Percentiles rank a stretch among this genome's conserved stretches.
These are phyloP conservation scores for Linnemannia exigua DNA, from an alignment of 192 early-diverging fungal genomes.

Conservation along the genomic window DNA sequence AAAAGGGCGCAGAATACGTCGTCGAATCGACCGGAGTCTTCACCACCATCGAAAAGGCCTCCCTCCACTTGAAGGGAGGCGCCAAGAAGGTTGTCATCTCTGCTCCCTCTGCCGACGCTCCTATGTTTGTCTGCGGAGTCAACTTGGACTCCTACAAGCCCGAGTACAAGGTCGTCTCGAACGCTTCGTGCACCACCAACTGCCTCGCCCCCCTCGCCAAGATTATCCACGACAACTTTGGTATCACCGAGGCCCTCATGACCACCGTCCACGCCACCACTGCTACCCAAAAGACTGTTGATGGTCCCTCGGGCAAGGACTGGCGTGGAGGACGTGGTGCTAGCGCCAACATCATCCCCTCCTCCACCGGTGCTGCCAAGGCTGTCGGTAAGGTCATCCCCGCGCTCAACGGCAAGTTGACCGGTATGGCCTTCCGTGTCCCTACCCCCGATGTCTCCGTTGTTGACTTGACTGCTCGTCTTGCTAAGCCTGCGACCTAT, in stretches of 20 bases:
- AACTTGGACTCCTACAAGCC: slow-evolving; percentile 96
- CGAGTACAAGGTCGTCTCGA: slow-evolving; percentile 90
- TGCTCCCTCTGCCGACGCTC: slow-evolving; percentile 96
- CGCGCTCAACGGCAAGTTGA: slow-evolving; percentile 93
- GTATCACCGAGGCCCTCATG: slow-evolving; percentile 97
- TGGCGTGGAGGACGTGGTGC: slow-evolving; percentile 98
- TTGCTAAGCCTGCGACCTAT: slow-evolving; percentile 92
- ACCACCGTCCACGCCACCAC: slow-evolving; percentile 98
- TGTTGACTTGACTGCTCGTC: slow-evolving; percentile 95
- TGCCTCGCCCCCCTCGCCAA: slow-evolving; percentile 98
- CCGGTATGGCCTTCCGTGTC: slow-evolving; percentile 99
- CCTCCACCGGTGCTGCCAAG: slow-evolving; percentile 98
- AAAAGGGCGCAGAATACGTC: slow-evolving; percentile 87
- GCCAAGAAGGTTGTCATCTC: slow-evolving; percentile 99
- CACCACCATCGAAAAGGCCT: slow-evolving; percentile 91
- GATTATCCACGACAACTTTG: slow-evolving; percentile 96
- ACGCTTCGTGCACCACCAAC: slow-evolving; percentile 99
- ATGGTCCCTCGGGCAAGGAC: slow-evolving; percentile 97
- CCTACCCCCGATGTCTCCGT: slow-evolving; percentile 94
- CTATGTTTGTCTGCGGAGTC: slow-evolving; percentile 99
- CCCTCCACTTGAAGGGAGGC: slow-evolving; percentile 89
- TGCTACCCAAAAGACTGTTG: slow-evolving; percentile 99
- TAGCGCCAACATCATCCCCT: slow-evolving; percentile 95
- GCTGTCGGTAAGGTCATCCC: slow-evolving; percentile 99
- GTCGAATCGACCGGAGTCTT: slow-evolving; percentile 99